These are phyloP conservation scores for Fraxinus angustifolia DNA, from an alignment of 305 asterid species.

Conservation along the genomic window DNA sequence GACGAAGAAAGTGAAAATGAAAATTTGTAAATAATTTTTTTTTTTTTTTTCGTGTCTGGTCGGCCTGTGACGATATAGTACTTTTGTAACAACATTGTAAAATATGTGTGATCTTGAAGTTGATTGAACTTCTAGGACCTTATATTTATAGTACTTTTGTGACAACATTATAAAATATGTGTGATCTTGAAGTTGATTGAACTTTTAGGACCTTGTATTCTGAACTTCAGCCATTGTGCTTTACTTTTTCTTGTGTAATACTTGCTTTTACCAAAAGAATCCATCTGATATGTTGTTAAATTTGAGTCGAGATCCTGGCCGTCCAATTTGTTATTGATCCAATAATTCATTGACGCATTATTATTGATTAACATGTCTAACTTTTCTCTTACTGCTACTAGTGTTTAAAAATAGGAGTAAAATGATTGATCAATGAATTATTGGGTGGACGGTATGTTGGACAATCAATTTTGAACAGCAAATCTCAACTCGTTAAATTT, in stretches of 20 bases:
- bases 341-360: no score
- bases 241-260: background rate
- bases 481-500: background rate
- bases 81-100: slow-evolving; percentile 26
- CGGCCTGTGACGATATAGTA: background rate
- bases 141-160: slow-evolving; percentile 4
- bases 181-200: slow-evolving; percentile 3
- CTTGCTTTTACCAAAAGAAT: background rate
- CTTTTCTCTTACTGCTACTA: background rate
- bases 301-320: background rate
- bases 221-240: background rate
- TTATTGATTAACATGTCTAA: background rate
- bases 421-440: no score
- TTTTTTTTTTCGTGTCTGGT: background rate
- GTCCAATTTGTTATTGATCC: no score
- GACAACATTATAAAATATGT: slow-evolving; percentile 25
- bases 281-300: background rate
- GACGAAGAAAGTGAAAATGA: slow-evolving; percentile 19
- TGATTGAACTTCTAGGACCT: background rate
- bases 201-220: background rate
- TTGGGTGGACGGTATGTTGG: background rate
- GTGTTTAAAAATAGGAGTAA: background rate
- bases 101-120: slow-evolving; percentile 18
- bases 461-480: no score
- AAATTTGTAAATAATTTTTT: slow-evolving; percentile 10